Evolutionary conservation across 2,329 filamentous ascomycete genomes (phyloP).

Genomic region (Colletotrichum sp.): DNA sequence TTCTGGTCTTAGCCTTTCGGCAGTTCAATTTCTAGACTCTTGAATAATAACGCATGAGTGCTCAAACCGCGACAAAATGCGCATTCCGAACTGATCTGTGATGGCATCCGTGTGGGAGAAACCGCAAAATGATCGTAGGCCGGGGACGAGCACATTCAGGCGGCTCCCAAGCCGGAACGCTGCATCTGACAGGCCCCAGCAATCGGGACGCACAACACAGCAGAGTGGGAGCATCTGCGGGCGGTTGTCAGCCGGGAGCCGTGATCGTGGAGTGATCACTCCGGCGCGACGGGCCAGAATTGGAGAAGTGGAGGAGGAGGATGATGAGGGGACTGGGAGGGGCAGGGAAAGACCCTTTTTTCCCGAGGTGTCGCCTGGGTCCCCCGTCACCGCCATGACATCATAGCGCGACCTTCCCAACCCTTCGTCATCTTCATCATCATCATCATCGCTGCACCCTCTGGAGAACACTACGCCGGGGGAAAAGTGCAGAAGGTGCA

Average conservation of each 20-base stretch:
- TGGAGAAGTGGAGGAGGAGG: neutral
- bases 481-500: neutral
- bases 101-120: neutral
- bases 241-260: neutral
- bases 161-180: neutral
- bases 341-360: neutral
- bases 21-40: neutral
- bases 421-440: conserved; percentile 16
- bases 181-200: neutral
- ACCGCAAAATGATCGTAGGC: neutral
- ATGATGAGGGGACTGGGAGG: neutral
- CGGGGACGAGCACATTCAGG: neutral
- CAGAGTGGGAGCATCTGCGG: neutral
- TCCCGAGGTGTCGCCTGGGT: neutral
- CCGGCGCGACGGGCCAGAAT: neutral
- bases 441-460: conserved; percentile 9
- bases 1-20: neutral
- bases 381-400: conserved; percentile 6
- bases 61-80: neutral
- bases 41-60: neutral
- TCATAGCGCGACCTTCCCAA: conserved; percentile 16
- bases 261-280: neutral
- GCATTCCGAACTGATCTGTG: neutral
- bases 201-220: neutral
- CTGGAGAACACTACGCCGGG: neutral